phyloP scores from a whole-genome alignment of 2,329 filamentous ascomycete species.

The Hymenoscyphus occultus region DNA sequence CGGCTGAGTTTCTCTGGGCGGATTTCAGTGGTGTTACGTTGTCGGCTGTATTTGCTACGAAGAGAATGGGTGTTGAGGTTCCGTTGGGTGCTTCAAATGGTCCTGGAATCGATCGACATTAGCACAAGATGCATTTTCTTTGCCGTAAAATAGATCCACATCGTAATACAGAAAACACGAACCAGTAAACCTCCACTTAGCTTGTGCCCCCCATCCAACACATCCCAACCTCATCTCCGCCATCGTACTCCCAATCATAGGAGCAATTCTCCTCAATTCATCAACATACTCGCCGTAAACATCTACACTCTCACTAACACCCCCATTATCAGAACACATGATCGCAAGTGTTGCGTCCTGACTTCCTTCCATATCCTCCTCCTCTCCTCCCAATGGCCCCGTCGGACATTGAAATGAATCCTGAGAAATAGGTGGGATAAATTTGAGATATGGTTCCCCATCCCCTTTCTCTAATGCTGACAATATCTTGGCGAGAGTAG shows the following conservation, averaged over 20 bases:
- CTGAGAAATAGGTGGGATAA: conserved; percentile 12
- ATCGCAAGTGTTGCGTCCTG: conserved; percentile 30
- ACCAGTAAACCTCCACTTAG: conserved; percentile 34
- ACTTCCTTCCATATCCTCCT: conserved; percentile 22
- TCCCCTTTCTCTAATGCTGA: conserved; percentile 39
- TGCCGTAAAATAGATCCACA: too few species aligned
- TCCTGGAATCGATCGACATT: background rate
- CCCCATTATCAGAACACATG: conserved; percentile 32
- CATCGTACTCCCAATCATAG: conserved; percentile 44
- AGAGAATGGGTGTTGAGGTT: conserved; percentile 39
- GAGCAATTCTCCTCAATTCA: conserved; percentile 37
- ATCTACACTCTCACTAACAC: conserved; percentile 25
- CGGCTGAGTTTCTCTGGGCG: conserved; percentile 33
- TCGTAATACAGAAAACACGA: background rate
- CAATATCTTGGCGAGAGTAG: conserved; percentile 30
- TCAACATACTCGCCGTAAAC: conserved; percentile 28
- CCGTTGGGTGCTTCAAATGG: conserved; percentile 20
- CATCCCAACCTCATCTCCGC: conserved; percentile 39
- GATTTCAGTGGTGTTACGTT: conserved; percentile 38
- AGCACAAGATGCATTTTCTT: too few species aligned
- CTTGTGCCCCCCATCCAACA: conserved; percentile 34
- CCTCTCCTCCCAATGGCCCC: background rate
- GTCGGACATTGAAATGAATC: conserved; percentile 20
- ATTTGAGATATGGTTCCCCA: conserved; percentile 40
- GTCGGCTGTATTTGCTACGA: conserved; percentile 38